Percentiles rank a stretch among this genome's conserved stretches.
Evolutionary conservation across 352 stramenopile species (phyloP).

Genomic region (Saprolegnia diclina): DNA sequence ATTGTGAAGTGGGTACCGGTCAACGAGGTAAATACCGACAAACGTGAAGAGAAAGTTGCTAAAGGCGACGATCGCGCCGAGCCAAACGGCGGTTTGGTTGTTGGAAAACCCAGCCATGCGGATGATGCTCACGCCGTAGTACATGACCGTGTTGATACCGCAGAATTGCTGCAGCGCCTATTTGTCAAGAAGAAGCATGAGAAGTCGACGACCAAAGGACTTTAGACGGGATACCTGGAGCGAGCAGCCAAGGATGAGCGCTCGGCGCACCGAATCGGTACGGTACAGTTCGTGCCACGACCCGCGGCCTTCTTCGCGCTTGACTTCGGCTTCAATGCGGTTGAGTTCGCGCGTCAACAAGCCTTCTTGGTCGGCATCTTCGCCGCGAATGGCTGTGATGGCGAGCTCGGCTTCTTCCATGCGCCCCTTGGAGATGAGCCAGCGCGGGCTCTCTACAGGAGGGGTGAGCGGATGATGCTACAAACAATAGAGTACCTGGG

Average conservation of each 20-base stretch:
- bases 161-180: constrained; percentile 58
- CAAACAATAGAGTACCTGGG: constrained; percentile 29
- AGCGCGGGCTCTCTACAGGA: constrained; percentile 51
- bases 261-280: constrained; percentile 36
- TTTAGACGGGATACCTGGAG: constrained; percentile 36
- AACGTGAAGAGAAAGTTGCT: constrained; percentile 70
- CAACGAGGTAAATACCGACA: constrained; percentile 55
- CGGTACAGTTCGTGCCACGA: constrained; percentile 35
- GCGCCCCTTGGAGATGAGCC: constrained; percentile 43
- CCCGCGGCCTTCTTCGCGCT: constrained; percentile 21
- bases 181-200: too few species aligned
- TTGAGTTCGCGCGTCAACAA: constrained; percentile 45
- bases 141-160: constrained; percentile 88
- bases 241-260: constrained; percentile 52
- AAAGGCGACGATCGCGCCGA: constrained; percentile 62
- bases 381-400: constrained; percentile 51
- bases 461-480: neutral
- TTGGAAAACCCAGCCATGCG: constrained; percentile 74
- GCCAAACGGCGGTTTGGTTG: constrained; percentile 65
- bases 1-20: constrained; percentile 28
- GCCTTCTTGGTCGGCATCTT: constrained; percentile 29
- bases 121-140: constrained; percentile 79
- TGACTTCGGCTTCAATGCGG: constrained; percentile 51
- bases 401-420: constrained; percentile 41
- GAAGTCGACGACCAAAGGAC: neutral